These are phyloP conservation scores for Fraxinus xanthoxyloides DNA, from an alignment of 305 asterid genomes.

Conservation along the genomic window DNA sequence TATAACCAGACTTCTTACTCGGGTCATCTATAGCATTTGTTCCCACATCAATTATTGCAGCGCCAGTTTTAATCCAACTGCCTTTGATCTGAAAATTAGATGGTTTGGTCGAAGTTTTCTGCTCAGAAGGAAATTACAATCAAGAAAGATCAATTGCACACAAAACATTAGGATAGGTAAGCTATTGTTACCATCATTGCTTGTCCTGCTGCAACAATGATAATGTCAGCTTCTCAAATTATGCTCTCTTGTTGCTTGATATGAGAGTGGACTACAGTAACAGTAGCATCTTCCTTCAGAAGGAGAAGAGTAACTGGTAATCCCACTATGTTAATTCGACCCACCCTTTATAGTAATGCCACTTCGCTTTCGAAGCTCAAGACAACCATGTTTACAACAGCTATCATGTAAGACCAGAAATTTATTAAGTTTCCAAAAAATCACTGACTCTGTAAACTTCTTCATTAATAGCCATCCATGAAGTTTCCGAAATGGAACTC, in stretches of 20 bases:
- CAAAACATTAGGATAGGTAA: background rate
- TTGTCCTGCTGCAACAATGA: slow-evolving; percentile 95
- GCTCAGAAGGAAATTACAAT: background rate
- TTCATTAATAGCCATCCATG: background rate
- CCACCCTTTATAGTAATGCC: slow-evolving; percentile 79
- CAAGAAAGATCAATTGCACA: background rate
- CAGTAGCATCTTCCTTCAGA: slow-evolving; percentile 89
- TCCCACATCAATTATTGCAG: no score
- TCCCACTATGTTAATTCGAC: slow-evolving; percentile 91
- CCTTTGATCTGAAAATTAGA: slow-evolving; percentile 46
- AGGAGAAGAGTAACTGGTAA: slow-evolving; percentile 85
- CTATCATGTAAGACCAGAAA: background rate
- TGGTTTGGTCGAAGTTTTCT: background rate
- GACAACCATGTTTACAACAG: slow-evolving; percentile 60
- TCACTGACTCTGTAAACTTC: background rate
- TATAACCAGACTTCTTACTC: no score
- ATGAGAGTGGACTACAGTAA: slow-evolving; percentile 77
- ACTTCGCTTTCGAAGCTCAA: slow-evolving; percentile 77
- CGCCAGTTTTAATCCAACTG: slow-evolving; percentile 90
- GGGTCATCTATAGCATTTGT: slow-evolving; percentile 33
- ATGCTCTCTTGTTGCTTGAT: slow-evolving; percentile 73
- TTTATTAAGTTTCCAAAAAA: background rate
- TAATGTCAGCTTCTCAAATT: slow-evolving; percentile 76
- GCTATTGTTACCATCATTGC: slow-evolving; percentile 58
- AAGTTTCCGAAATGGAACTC: background rate